phyloP scores from a whole-genome alignment of 805 yeast species.

The Wickerhamiella cacticola region DNA sequence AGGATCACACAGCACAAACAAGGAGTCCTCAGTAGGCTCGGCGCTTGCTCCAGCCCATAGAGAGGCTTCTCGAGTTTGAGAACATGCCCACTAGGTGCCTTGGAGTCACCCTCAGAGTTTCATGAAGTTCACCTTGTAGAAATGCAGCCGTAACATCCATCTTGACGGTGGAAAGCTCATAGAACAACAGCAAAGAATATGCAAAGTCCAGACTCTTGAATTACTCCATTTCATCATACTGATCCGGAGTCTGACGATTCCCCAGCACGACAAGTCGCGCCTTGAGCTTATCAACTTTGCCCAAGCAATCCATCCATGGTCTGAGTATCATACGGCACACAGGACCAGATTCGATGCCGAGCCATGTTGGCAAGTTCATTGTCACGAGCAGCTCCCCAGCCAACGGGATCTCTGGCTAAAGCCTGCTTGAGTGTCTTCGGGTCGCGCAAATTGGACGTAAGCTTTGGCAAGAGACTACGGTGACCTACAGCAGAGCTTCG shows the following conservation, averaged over 20 bases:
- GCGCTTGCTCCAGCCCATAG: constrained; percentile 5
- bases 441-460: no score
- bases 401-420: background rate
- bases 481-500: no score
- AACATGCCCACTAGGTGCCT: background rate
- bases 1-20: background rate
- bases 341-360: background rate
- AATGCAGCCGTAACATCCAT: constrained; percentile 7
- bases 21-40: background rate
- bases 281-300: background rate
- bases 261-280: background rate
- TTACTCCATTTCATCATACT: background rate
- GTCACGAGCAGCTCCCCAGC: background rate
- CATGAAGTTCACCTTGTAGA: background rate
- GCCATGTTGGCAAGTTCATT: background rate
- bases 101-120: background rate
- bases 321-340: background rate
- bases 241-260: background rate
- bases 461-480: no score
- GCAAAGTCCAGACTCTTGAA: background rate
- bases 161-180: background rate
- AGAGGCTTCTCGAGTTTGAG: background rate
- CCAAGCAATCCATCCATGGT: background rate
- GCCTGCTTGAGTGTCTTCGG: no score
- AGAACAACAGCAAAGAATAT: background rate